Conservation (phyloP, 176 grass and related monocot genomes). For the Leersia perrieri region DNA sequence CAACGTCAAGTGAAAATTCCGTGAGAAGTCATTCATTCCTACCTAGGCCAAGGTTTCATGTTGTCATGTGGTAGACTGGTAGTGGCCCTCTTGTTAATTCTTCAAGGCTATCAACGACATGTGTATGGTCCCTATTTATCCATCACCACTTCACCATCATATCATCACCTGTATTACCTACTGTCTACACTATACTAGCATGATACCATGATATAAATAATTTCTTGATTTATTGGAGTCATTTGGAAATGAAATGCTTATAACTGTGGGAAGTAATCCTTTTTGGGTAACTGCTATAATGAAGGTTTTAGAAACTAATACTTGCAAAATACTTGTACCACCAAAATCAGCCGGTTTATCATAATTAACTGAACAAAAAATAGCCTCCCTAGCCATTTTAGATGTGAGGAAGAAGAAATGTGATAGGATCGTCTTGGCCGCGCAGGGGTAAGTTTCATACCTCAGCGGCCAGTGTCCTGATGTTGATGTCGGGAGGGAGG, state of each 20-base stretch:
- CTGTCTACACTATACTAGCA: neutral
- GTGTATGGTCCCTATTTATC: constrained; percentile 18
- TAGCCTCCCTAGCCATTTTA: too few species aligned
- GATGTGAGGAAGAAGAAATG: too few species aligned
- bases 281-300: too few species aligned
- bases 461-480: too few species aligned
- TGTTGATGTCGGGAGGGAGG: too few species aligned
- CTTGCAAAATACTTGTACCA: too few species aligned
- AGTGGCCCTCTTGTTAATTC: constrained; percentile 5
- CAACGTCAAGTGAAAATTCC: constrained; percentile 5
- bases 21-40: neutral
- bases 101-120: constrained; percentile 5
- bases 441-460: too few species aligned
- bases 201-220: neutral
- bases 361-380: too few species aligned
- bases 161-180: neutral
- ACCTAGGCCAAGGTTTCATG: neutral
- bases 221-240: neutral
- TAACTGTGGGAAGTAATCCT: too few species aligned
- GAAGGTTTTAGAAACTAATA: too few species aligned
- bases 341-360: too few species aligned
- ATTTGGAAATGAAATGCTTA: neutral
- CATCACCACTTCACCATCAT: constrained; percentile 11
- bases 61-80: constrained; percentile 2
- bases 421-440: too few species aligned